Evolutionary conservation across 2,329 filamentous ascomycete genomes (phyloP), one percentile per base, ranked within the genome.

Genomic region (Fusarium sp.): DNA sequence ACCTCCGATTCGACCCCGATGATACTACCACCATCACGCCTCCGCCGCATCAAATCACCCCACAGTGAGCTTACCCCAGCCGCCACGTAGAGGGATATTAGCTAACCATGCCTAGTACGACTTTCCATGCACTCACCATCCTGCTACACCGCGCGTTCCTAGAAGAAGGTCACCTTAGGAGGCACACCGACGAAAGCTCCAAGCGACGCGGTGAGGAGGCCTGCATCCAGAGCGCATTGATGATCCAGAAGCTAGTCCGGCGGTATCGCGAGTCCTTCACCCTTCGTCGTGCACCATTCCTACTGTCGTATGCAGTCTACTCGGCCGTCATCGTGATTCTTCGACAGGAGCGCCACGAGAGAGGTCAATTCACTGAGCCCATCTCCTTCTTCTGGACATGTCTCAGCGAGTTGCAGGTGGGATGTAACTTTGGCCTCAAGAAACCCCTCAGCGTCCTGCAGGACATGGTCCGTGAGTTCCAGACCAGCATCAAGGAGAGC

Each of bases 91-190:
- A 44, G 7, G n/a, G 8, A 6, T 7, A 1, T 12, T 60, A 54
- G 13, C 68, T 74, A 43, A 73, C 34, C 46, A 50, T 48, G 1
- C 31, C 13, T 46, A 71, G 76, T 34, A 77, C 77, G 15, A 79
- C 76, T 8, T 85, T 82, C 65, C 75, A 84, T 62, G 79, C 82
- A 6, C 76, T 85, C 12, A 77, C 79, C 10, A 84, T 85, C 47
- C 75, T 85, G 1, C 77, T 85, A 10, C 82, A 85, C 60, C 80
- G 83, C 1, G 82, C 83, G 1, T 84, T 85, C 66, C 77, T 84
- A 1, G 78, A 78, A 30, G 73, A 77, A 30, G 77, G 77, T 36
- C 76, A 78, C 36, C 74, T 78, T 5, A 66, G 74, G 12, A 68
- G 70, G n/a, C 73, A 77, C 28, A 73, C 76, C 4, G 71, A 77